These are phyloP conservation scores for Botrytis aclada DNA, from an alignment of 2,329 filamentous ascomycete species.

Conservation along the genomic window DNA sequence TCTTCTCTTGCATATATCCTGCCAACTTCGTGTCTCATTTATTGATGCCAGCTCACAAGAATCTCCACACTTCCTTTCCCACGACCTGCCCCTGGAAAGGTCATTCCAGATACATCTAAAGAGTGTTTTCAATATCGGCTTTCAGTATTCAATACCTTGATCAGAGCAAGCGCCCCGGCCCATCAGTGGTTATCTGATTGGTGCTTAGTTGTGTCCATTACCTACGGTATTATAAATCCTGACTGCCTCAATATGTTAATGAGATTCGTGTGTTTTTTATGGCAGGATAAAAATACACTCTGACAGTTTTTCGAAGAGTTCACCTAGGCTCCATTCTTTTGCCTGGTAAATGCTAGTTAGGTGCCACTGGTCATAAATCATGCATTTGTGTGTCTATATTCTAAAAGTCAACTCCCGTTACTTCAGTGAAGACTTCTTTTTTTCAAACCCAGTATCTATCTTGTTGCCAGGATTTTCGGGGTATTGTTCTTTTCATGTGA, in stretches of 20 bases:
- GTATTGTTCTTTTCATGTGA: accelerated
- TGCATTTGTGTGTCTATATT: not conserved
- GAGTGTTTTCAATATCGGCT: too few relatives aligned
- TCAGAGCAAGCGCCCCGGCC: not conserved
- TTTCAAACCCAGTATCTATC: not conserved
- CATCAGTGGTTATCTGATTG: not conserved
- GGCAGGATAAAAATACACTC: accelerated
- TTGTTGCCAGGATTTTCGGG: accelerated
- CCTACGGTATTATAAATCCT: not conserved
- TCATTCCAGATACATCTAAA: not conserved
- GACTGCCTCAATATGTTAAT: not conserved
- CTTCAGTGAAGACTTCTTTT: accelerated
- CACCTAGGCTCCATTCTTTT: too few relatives aligned
- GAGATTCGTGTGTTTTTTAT: accelerated
- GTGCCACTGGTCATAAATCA: accelerated
- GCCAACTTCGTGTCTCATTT: too few relatives aligned
- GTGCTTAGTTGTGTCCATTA: not conserved
- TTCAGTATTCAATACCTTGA: too few relatives aligned
- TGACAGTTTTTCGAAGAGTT: not conserved
- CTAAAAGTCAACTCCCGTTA: not conserved
- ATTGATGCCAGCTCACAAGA: too few relatives aligned
- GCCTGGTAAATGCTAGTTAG: not conserved
- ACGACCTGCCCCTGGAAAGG: too few relatives aligned
- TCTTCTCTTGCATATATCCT: not conserved
- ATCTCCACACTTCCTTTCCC: not conserved